Percentiles rank a stretch among this genome's conserved stretches.
These are phyloP conservation scores for Pseudogymnoascus sp. DNA, from an alignment of 2,329 filamentous ascomycete genomes.

Conservation along the genomic window DNA sequence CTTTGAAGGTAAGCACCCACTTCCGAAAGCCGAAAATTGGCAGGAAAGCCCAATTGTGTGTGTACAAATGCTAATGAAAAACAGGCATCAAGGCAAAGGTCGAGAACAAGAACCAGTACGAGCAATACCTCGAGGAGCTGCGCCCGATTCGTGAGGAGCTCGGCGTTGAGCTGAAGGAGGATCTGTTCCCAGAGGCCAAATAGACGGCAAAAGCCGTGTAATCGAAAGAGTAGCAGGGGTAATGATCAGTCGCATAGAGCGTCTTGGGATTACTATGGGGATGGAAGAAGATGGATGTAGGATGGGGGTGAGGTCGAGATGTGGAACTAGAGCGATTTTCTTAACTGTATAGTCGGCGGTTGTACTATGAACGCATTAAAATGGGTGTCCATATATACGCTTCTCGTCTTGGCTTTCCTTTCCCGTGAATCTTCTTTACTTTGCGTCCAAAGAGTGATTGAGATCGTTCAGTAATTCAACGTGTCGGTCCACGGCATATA, in stretches of 20 bases:
- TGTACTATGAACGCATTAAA: constrained; percentile 8
- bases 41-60: not conserved
- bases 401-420: not conserved
- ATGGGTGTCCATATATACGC: constrained; percentile 5
- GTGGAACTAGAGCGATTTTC: constrained; percentile 8
- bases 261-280: not conserved
- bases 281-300: not conserved
- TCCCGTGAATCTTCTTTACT: not conserved
- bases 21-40: not conserved
- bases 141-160: constrained; percentile 90
- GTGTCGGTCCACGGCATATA: not conserved
- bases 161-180: constrained; percentile 84
- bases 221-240: not conserved
- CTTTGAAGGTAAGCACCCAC: constrained; percentile 73
- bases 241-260: constrained; percentile 6
- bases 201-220: constrained; percentile 18
- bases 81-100: constrained; percentile 98
- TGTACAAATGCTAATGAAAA: constrained; percentile 15
- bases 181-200: constrained; percentile 66
- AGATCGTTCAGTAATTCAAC: not conserved
- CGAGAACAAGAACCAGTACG: constrained; percentile 95
- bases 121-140: constrained; percentile 91
- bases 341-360: constrained; percentile 5
- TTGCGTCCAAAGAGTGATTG: not conserved
- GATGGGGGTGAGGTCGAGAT: not conserved